Evolutionary conservation across 2,329 filamentous ascomycete species (phyloP).

Genomic region (Colletotrichum plurivorum): DNA sequence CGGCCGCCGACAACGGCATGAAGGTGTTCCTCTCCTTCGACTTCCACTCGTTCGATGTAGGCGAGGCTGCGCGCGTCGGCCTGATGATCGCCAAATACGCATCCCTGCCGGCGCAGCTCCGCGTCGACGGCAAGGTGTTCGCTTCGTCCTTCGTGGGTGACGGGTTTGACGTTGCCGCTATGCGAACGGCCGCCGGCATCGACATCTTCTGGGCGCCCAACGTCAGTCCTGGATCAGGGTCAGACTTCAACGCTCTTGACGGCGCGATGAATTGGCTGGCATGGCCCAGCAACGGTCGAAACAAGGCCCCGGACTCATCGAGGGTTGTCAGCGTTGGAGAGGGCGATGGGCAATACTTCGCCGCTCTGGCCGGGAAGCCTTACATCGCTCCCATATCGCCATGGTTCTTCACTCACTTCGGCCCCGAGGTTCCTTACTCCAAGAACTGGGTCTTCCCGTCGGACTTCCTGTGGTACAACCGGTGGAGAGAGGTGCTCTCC

Average conservation of each 20-base stretch:
- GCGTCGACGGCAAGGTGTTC: conserved; percentile 63
- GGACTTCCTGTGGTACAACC: conserved; percentile 70
- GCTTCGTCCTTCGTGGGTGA: conserved; percentile 68
- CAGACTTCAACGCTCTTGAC: conserved; percentile 55
- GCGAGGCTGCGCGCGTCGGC: conserved; percentile 56
- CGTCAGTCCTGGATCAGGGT: conserved; percentile 58
- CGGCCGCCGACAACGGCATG: conserved; percentile 61
- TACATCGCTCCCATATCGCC: conserved; percentile 62
- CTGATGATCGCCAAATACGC: conserved; percentile 62
- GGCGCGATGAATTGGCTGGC: conserved; percentile 62
- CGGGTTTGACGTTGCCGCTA: conserved; percentile 57
- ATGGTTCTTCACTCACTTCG: conserved; percentile 66
- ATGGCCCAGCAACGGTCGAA: conserved; percentile 61
- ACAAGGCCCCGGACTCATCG: conserved; percentile 62
- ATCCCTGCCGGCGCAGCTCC: conserved; percentile 60
- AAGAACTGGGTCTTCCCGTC: conserved; percentile 73
- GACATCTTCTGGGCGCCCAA: conserved; percentile 65
- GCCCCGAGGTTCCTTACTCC: conserved; percentile 57
- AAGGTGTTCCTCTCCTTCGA: conserved; percentile 72
- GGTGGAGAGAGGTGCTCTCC: conserved; percentile 65
- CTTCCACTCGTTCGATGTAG: conserved; percentile 62
- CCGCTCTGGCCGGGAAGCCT: conserved; percentile 55
- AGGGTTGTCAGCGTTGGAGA: conserved; percentile 57
- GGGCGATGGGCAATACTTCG: conserved; percentile 52
- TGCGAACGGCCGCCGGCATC: conserved; percentile 58